Conservation (phyloP, 805 yeast genomes). For the Candida ficus region DNA sequence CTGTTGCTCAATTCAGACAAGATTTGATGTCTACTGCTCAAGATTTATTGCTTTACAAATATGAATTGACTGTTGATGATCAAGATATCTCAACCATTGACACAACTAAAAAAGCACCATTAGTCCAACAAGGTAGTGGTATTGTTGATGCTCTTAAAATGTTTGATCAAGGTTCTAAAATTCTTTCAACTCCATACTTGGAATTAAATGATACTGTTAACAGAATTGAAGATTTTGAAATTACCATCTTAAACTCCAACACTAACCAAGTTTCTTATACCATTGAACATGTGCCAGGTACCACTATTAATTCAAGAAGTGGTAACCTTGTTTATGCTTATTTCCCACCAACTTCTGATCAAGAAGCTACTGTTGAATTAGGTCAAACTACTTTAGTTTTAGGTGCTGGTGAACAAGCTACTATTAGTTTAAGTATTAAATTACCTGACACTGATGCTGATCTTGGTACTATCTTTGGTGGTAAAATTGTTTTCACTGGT, state of each 20-base stretch:
- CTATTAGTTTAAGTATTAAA: constrained; percentile 8
- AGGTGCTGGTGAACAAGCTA: constrained; percentile 12
- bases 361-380: constrained; percentile 6
- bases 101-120: constrained; percentile 6
- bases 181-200: constrained; percentile 8
- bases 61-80: not conserved
- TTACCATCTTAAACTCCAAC: constrained; percentile 10
- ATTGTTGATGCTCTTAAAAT: constrained; percentile 11
- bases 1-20: constrained; percentile 6
- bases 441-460: constrained; percentile 5
- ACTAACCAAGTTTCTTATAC: constrained; percentile 10
- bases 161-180: constrained; percentile 7
- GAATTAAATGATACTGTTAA: constrained; percentile 13
- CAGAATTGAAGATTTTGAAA: constrained; percentile 12
- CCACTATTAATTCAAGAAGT: constrained; percentile 8
- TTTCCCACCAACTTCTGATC: constrained; percentile 7
- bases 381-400: constrained; percentile 6
- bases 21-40: constrained; percentile 8
- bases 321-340: not conserved
- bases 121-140: constrained; percentile 16
- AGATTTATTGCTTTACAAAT: constrained; percentile 4
- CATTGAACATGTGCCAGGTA: constrained; percentile 7
- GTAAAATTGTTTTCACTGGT: constrained; percentile 13
- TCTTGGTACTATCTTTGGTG: constrained; percentile 11
- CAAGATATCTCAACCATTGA: constrained; percentile 7